Conservation (phyloP, 2,329 filamentous ascomycete species). For the Penicillium aurantiogriseum region DNA sequence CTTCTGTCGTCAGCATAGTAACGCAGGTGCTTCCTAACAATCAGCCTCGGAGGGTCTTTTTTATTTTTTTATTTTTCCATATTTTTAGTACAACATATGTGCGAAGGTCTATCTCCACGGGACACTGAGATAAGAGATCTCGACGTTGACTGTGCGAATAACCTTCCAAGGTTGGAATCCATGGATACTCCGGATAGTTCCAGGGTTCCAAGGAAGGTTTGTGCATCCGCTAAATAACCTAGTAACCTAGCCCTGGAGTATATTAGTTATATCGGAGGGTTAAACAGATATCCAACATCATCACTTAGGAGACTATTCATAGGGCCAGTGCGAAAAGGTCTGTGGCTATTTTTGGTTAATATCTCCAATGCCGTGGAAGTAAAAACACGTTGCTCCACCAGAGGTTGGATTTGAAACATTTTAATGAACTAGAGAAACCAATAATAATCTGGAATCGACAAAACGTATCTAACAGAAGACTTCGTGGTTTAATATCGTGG, state of each 20-base stretch:
- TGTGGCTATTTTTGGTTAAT: too few species aligned
- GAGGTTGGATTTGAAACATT: too few species aligned
- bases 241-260: too few species aligned
- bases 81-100: background rate
- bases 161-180: background rate
- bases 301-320: too few species aligned
- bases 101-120: background rate
- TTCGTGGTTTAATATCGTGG: conserved; percentile 42
- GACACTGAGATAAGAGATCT: conserved; percentile 13
- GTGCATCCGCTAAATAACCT: too few species aligned
- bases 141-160: conserved; percentile 8
- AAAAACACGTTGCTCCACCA: too few species aligned
- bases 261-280: too few species aligned
- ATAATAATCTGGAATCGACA: conserved; percentile 41
- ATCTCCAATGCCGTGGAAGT: too few species aligned
- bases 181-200: conserved; percentile 2
- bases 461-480: conserved; percentile 39
- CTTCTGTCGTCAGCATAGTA: background rate
- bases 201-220: background rate
- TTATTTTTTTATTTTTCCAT: background rate
- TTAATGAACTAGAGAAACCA: conserved; percentile 15
- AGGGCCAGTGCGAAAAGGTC: too few species aligned
- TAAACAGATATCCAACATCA: too few species aligned
- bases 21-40: too few species aligned
- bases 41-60: too few species aligned